Conservation (phyloP, 352 stramenopile genomes). For the Phytophthora sansomeana region DNA sequence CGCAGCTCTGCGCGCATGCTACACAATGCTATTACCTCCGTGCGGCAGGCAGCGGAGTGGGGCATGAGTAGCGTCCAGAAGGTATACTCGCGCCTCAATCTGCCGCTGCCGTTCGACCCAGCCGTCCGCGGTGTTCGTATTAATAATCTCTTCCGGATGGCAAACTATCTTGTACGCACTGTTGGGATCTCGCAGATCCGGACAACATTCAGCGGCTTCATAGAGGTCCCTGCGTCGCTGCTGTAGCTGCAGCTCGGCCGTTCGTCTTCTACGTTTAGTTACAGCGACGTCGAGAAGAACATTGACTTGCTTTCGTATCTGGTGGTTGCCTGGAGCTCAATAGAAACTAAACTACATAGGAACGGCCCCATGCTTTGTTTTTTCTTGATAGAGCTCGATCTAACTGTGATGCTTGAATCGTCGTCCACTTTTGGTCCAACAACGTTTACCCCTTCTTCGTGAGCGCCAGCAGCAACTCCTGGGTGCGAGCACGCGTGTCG, state of each 20-base stretch:
- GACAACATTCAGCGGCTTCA: too few species aligned
- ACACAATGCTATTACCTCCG: background rate
- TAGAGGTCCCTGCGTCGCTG: too few species aligned
- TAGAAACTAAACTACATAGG: too few species aligned
- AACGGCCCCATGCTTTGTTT: too few species aligned
- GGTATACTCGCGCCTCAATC: background rate
- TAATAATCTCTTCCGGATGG: background rate
- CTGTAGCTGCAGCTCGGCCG: too few species aligned
- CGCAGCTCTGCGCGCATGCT: background rate
- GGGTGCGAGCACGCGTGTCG: background rate
- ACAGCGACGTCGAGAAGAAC: too few species aligned
- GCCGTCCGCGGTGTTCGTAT: background rate
- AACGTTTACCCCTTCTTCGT: background rate
- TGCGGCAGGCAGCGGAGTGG: background rate
- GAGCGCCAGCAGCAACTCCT: background rate
- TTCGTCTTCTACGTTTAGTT: too few species aligned
- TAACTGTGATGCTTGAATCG: too few species aligned
- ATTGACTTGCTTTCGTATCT: too few species aligned
- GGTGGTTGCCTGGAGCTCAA: too few species aligned
- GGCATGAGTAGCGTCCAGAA: background rate
- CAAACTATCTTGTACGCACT: constrained; percentile 5
- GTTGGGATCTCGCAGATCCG: too few species aligned
- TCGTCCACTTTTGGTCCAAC: background rate
- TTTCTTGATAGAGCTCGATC: too few species aligned
- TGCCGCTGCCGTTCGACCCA: background rate